Percentiles rank a stretch among this genome's conserved stretches.
Evolutionary conservation across 78 protist species (phyloP).

Genomic region (Polysphondylium violaceum): DNA sequence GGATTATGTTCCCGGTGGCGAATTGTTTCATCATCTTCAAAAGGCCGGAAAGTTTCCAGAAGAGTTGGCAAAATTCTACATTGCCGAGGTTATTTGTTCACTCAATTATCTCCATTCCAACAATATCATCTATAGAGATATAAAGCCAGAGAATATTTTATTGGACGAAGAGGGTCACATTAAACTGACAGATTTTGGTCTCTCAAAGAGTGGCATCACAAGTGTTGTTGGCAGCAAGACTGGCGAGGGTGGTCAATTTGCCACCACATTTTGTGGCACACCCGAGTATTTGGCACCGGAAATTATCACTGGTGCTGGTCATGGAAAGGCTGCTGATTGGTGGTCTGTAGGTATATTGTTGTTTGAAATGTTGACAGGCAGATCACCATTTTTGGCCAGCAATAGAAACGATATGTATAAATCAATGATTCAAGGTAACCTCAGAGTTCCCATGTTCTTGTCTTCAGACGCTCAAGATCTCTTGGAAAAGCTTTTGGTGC

Average conservation of each 20-base stretch:
- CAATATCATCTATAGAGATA: slow-evolving; percentile 85
- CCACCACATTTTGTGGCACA: slow-evolving; percentile 98
- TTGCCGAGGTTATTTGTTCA: slow-evolving; percentile 84
- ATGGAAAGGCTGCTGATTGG: slow-evolving; percentile 95
- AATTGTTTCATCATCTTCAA: slow-evolving; percentile 90
- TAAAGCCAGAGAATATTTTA: slow-evolving; percentile 89
- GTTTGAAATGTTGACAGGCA: slow-evolving; percentile 92
- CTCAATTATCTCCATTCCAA: slow-evolving; percentile 83
- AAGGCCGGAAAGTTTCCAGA: slow-evolving; percentile 73
- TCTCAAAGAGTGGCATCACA: slow-evolving; percentile 77
- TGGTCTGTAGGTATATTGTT: slow-evolving; percentile 93
- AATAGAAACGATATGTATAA: slow-evolving; percentile 83
- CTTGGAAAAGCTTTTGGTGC: slow-evolving; percentile 47
- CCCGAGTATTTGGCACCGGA: slow-evolving; percentile 98
- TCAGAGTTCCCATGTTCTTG: slow-evolving; percentile 73
- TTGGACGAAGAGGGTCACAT: slow-evolving; percentile 86
- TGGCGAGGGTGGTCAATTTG: slow-evolving; percentile 74
- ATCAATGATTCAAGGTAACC: slow-evolving; percentile 83
- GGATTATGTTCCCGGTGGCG: slow-evolving; percentile 96
- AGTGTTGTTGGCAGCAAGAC: slow-evolving; percentile 44
- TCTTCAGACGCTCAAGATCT: slow-evolving; percentile 74
- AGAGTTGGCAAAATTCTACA: slow-evolving; percentile 74
- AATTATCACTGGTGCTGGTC: slow-evolving; percentile 80
- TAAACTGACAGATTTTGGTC: slow-evolving; percentile 87
- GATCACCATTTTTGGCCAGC: slow-evolving; percentile 80